Evolutionary conservation across 164 flowering plant genomes (phyloP), one percentile per base, ranked within the genome.

Genomic region (Nymphaea thermarum): DNA sequence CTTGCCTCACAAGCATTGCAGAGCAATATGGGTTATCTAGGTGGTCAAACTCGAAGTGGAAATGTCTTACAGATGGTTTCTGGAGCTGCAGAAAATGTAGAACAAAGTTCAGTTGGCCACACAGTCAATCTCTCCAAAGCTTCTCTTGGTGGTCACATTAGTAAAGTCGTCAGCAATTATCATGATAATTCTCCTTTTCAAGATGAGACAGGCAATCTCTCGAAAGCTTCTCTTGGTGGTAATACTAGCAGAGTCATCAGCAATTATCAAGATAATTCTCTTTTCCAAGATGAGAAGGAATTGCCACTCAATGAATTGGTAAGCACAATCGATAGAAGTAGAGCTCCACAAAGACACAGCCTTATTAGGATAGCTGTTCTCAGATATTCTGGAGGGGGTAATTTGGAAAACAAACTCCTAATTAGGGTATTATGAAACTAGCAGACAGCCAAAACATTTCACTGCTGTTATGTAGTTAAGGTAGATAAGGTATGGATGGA

Each of bases 181-280:
- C 75, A 88, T 72, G 80, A 87, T 65, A 81, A 78, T 79, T 88
- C 91, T 43, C 55, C 77, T 69, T 71, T 87, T 67, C 75, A 76
- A 72, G 85, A 79, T 43, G 85, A 68, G 17, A 72, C 1, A 72
- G 67, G 73, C 72, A 15, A 74, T 62, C 69, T 82, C 55, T 61
- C 66, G 25, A 77, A 80, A 43, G 17, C 79, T 43, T 64, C 82
- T 7, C 71, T 75, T 66, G 80, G 78, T 47, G 82, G 79, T 69
- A 84, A 82, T 60, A 75, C 95, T 7, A 96, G 87, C 75, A 79
- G 82, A 68, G 86, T 87, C 73, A 57, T 90, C 67, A 77, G 71
- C 79, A 79, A 70, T 69, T 85, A 88, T 77, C 75, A 88, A 73
- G 80, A 87, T 65, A 81, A 78, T 79, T 88, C 91, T 43, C 59